These are phyloP conservation scores for Cornus florida DNA, from an alignment of 148 eudicot species.

Conservation along the genomic window DNA sequence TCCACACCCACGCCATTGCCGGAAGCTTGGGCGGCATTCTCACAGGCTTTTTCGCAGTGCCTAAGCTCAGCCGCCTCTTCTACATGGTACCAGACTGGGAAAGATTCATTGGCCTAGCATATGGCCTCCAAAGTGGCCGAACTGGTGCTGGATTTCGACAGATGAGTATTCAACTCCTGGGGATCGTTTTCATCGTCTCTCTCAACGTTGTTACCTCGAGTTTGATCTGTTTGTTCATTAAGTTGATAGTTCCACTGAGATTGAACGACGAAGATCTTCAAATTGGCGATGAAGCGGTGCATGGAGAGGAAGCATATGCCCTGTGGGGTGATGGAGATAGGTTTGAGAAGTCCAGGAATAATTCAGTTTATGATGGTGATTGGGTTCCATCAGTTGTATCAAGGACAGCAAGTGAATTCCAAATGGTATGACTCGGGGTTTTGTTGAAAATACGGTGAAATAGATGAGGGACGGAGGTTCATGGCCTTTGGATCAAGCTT, in stretches of 20 bases:
- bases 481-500: too few species aligned
- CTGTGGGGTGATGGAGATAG: not conserved
- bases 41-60: conserved; percentile 14
- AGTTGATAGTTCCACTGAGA: conserved; percentile 22
- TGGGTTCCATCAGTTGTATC: conserved; percentile 5
- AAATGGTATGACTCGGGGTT: not conserved
- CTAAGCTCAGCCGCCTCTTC: conserved; percentile 18
- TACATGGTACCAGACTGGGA: conserved; percentile 7
- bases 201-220: conserved; percentile 13
- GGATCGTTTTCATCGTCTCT: conserved; percentile 9
- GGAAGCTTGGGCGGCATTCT: conserved; percentile 20
- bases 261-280: conserved; percentile 11
- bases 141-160: conserved; percentile 16
- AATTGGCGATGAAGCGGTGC: conserved; percentile 14
- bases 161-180: conserved; percentile 11
- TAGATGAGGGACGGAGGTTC: too few species aligned
- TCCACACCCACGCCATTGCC: conserved; percentile 27
- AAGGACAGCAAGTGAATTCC: not conserved
- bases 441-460: not conserved
- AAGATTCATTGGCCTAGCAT: conserved; percentile 20
- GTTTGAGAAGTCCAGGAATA: conserved; percentile 3
- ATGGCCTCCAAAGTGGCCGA: conserved; percentile 18
- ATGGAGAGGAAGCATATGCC: conserved; percentile 20
- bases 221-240: conserved; percentile 18
- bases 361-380: conserved; percentile 15